Base-by-base conservation (phyloP, 2,329 filamentous ascomycete species). In the Epichloe festucae region DNA sequence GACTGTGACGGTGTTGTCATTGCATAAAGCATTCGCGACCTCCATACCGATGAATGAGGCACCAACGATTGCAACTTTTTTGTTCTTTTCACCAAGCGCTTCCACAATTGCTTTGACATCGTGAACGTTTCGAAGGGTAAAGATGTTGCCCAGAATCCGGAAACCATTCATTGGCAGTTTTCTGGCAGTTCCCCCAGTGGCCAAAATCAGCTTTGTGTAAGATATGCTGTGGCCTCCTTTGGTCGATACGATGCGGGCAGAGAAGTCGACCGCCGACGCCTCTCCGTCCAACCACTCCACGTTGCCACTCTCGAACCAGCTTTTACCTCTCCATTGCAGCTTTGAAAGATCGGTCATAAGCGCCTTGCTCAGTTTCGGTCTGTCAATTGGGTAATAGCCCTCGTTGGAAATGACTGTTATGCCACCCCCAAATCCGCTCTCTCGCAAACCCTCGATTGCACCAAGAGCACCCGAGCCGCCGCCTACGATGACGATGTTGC, bases 21-120 rank as follows among this genome's bases (percentile, higher is more conserved):
- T 85, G 44, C 78, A 70, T 0, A 85, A 83, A 0, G 94, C 84
- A 56, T 90, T 93, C 55, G 87, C 91, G n/a, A 94, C 80, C 68
- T 98, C 93, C 87, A 98, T 94, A 41, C 93, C 93, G 63, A 98
- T 98, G 68, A 98, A 98, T 0, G 89, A 95, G 53, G 86, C 91
- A 41, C 93, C 93, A 50, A 98, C 76, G 14, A 98, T 76, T 46
- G 95, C 89, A 58, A 98, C 82, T 68, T 95, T 76, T 76, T 95
- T 96, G 53, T 81, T 82, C 63, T 87, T 82, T 46, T 87, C 80
- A 34, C 89, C 89, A 46, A 95, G 86, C 6, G 89, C 88, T 1
- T 73, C 76, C 27, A 89, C 75, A 57, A 98, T 96, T 53, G 75
- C 76, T 65, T 90, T 81, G 0, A 84, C 80, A 62, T 97, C 84